Conservation (phyloP, 2,329 filamentous ascomycete species). For the Teratosphaeria zuluensis region DNA sequence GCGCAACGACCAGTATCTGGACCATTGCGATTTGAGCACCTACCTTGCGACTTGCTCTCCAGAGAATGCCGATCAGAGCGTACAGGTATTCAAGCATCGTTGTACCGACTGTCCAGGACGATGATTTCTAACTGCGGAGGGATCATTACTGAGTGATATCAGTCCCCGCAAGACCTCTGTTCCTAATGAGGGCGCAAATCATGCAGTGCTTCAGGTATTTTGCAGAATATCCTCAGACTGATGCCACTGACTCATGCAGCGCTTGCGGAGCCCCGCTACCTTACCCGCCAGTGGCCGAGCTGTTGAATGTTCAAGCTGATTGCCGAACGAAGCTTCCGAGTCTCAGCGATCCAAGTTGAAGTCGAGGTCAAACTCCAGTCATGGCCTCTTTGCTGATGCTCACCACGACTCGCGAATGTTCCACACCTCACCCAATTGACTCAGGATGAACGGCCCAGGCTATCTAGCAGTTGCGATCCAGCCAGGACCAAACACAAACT, state of each 20-base stretch:
- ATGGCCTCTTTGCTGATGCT: neutral
- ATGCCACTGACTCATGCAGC: neutral
- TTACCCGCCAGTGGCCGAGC: neutral
- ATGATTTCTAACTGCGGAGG: neutral
- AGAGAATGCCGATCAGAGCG: neutral
- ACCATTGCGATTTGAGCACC: neutral
- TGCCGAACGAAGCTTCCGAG: conserved; percentile 1
- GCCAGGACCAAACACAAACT: conserved; percentile 55
- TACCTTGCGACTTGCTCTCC: neutral
- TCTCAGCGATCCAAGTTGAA: neutral
- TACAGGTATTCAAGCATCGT: neutral
- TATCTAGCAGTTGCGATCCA: conserved; percentile 62
- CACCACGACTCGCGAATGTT: neutral
- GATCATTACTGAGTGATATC: neutral
- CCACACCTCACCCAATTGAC: neutral
- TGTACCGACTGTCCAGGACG: neutral
- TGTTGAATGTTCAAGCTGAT: neutral
- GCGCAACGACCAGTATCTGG: neutral
- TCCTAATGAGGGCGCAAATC: too few relatives aligned
- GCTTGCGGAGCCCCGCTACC: neutral
- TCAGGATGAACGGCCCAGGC: conserved; percentile 8
- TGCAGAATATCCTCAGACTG: too few relatives aligned
- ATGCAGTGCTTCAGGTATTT: too few relatives aligned
- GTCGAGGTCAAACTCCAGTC: neutral
- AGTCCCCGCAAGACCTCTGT: too few relatives aligned